Base-by-base conservation (phyloP, 768 basidiomycete genomes). In the Lactarius tabidus region DNA sequence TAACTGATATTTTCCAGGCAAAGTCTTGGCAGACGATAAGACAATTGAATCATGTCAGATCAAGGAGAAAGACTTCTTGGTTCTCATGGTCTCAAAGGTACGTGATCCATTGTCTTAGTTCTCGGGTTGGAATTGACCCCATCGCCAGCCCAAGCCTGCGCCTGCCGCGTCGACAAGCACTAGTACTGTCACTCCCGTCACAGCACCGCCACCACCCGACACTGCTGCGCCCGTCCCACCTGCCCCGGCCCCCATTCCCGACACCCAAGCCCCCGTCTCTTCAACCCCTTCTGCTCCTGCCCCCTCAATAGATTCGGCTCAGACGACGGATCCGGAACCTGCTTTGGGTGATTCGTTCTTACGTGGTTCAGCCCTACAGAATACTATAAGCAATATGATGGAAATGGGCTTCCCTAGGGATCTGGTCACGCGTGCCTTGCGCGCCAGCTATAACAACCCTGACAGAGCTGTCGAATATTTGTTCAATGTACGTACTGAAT, bases 41-140 rank as follows among this genome's bases (percentile, higher is more conserved):
- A 90, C 89, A 2, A 84, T 99, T 39, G 90, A 84, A 71, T 89
- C 90, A 54, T 91, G 89, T 72, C 86, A 89, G 60, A 91, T 98
- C 81, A 95, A 97, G 79, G 96, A 98, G 78, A 98, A 97, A 80
- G 96, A 97, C 76, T 99, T 99, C 79, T 79, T 98, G 66, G 97
- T 99, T n/a, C 85, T 99, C 51, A 99, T 98, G 96, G 92, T 98
- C 38, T 85, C 94, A 58, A 98, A 97, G 86, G 95, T 95, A 67
- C 58, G 79, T 71, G 20, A n/a, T 54, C 28, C 36, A 43, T 20
- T 18, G 3, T 20, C 54, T 5, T 53, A 28, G 26, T 17, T 12
- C 29, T 41, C 38, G 23, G 17, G 35, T 20, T 43, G 20, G 20
- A 52, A 43, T 26, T 38, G 23, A n/a, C 60, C 60, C 35, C 28